Percentiles rank a stretch among this genome's conserved stretches.
Conservation (phyloP, 768 basidiomycete genomes). For the Paxillus ammoniavirescens region DNA sequence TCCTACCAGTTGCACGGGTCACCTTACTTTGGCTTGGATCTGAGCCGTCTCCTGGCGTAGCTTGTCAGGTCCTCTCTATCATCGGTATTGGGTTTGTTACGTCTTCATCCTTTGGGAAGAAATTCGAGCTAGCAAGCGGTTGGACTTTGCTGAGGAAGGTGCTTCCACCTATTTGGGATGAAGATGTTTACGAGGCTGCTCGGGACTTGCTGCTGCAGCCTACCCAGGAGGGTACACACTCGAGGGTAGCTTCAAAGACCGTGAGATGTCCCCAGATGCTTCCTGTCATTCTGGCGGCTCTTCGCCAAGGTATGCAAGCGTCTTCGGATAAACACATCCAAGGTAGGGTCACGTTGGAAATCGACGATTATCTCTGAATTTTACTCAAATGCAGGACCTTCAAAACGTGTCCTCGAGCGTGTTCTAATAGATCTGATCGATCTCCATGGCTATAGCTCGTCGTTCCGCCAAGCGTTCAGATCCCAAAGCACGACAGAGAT, state of each 20-base stretch:
- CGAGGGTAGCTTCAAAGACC: constrained; percentile 19
- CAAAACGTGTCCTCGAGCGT: constrained; percentile 16
- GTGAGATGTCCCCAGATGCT: constrained; percentile 67
- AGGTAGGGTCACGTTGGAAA: constrained; percentile 4
- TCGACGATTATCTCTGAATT: neutral
- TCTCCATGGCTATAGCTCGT: constrained; percentile 59
- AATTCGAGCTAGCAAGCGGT: constrained; percentile 83
- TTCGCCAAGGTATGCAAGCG: constrained; percentile 53
- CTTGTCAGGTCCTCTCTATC: constrained; percentile 57
- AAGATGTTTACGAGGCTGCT: constrained; percentile 60
- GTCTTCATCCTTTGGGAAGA: constrained; percentile 66
- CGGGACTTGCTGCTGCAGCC: constrained; percentile 69
- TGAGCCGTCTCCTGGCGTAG: constrained; percentile 59
- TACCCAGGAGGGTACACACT: neutral
- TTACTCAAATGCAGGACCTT: constrained; percentile 17
- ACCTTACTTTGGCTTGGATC: constrained; percentile 77
- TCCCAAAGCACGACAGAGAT: constrained; percentile 67
- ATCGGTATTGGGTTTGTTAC: constrained; percentile 53
- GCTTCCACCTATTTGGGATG: constrained; percentile 69
- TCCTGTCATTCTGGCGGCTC: constrained; percentile 65
- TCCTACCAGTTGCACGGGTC: constrained; percentile 78
- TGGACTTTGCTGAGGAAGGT: constrained; percentile 74
- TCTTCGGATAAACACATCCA: constrained; percentile 23
- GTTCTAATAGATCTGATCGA: constrained; percentile 69
- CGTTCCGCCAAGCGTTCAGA: constrained; percentile 72